These are phyloP conservation scores for Sophora flavescens DNA, from an alignment of 306 rosid species.

Conservation along the genomic window DNA sequence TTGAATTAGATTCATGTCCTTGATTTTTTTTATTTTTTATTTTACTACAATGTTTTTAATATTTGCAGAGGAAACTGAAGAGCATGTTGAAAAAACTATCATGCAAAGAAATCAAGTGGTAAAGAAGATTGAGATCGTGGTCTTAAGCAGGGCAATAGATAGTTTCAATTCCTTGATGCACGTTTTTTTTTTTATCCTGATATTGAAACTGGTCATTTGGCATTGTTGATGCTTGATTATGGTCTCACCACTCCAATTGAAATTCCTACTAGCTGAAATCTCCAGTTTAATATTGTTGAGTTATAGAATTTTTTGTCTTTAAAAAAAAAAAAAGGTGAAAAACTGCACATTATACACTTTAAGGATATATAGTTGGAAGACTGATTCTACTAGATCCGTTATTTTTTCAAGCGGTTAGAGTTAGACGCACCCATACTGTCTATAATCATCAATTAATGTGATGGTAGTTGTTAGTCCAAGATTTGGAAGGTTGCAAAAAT, in stretches of 20 bases:
- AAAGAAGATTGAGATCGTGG: slow-evolving; percentile 34
- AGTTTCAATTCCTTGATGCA: background rate
- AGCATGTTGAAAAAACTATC: slow-evolving; percentile 47
- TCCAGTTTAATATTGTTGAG: background rate
- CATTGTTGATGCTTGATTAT: background rate
- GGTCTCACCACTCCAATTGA: background rate
- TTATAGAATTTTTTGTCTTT: no score
- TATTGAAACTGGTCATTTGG: background rate
- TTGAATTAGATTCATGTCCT: background rate
- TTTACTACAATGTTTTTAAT: background rate
- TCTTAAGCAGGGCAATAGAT: background rate
- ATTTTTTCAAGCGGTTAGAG: background rate
- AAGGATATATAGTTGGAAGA: background rate
- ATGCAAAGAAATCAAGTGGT: slow-evolving; percentile 46
- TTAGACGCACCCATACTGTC: background rate
- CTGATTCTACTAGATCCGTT: slow-evolving; percentile 17
- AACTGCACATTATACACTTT: background rate
- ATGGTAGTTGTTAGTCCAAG: background rate
- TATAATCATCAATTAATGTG: background rate
- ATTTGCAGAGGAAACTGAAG: slow-evolving; percentile 58
- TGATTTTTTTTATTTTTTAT: no score
- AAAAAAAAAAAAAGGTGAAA: background rate
- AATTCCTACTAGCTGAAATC: background rate
- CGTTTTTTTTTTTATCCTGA: background rate
- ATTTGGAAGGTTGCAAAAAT: slow-evolving; percentile 15